Base-by-base conservation (phyloP, 306 rosid genomes). In the Lupinus albus region DNA sequence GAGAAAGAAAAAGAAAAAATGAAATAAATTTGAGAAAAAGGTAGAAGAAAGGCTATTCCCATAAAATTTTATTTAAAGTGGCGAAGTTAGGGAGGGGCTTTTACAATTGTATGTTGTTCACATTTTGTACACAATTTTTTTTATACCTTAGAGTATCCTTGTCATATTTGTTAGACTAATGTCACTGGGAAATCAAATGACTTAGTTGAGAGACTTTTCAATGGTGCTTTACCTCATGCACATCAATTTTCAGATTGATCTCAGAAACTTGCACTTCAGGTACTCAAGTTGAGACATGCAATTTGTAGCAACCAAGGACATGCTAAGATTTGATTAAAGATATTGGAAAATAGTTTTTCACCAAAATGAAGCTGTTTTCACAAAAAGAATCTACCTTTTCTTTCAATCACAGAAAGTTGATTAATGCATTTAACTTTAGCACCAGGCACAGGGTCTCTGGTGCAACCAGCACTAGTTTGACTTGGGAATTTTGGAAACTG, bases 41-140 rank as follows among this genome's bases (percentile, higher is more conserved):
- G 63, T 11, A 53, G 57, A 63, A 41, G 48, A 46, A 18, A 65
- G 21, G 30, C 30, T 36, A 60, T 51, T 75, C 74, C 79, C 73
- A 36, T 5, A 51, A 67, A 17, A 2, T 72, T 79, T 76, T 72
- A 39, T 54, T 54, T 42, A 11, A 14, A 54, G 49, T 68, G 52
- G 70, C 3, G 38, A 54, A 63, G 67, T 14, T 64, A 44, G 45
- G n/a, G 52, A 44, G 45, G n/a, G 52, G 51, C 75, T 56, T 53
- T 11, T 45, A 15, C 39, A 48, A 38, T 58, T 77, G 64, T 25
- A 55, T 66, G 13, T 18, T 63, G 21, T 52, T 73, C 75, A 64
- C 61, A 21, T 30, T 8, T 69, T 73, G 61, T 73, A 72, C 51
- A 36, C 4, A 2, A 0, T 25, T 25, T 25, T 38, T 39, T 39